Conservation (phyloP, 1,284 basidiomycete genomes). For the Moesziomyces globuligerus region DNA sequence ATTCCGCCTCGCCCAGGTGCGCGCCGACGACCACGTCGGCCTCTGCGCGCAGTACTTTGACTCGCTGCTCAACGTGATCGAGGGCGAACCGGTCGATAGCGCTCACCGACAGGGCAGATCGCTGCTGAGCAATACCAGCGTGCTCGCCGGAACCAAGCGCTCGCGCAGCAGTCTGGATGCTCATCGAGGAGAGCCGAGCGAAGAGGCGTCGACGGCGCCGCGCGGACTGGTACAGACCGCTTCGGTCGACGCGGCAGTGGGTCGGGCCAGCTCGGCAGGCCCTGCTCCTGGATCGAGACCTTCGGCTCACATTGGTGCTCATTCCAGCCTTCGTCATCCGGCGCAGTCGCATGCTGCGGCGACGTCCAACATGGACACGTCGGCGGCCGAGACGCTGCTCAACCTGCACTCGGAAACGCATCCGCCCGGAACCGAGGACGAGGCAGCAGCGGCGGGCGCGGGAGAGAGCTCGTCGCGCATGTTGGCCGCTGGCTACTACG, state of each 20-base stretch:
- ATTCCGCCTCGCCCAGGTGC: constrained; percentile 26
- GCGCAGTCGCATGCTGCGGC: constrained; percentile 2
- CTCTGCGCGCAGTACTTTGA: constrained; percentile 47
- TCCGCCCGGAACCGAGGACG: constrained; percentile 3
- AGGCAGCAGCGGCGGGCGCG: neutral
- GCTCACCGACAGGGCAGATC: constrained; percentile 9
- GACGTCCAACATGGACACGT: constrained; percentile 29
- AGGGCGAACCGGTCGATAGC: constrained; percentile 16
- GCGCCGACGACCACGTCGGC: constrained; percentile 39
- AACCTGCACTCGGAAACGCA: constrained; percentile 35
- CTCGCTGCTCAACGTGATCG: constrained; percentile 43
- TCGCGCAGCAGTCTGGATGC: constrained; percentile 27
- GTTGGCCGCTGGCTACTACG: constrained; percentile 5
- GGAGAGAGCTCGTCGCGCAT: neutral
- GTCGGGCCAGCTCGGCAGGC: constrained; percentile 14
- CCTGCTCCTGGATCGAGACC: constrained; percentile 1
- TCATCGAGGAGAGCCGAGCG: neutral
- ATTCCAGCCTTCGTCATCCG: neutral
- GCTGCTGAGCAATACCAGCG: constrained; percentile 12
- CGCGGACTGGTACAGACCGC: constrained; percentile 10
- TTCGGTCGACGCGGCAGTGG: neutral
- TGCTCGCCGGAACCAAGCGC: constrained; percentile 27
- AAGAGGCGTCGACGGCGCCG: constrained; percentile 3
- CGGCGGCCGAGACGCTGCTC: constrained; percentile 41
- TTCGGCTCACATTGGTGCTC: neutral